These are phyloP conservation scores for Penicillium desertorum DNA, from an alignment of 495 filamentous ascomycete species.

Conservation along the genomic window DNA sequence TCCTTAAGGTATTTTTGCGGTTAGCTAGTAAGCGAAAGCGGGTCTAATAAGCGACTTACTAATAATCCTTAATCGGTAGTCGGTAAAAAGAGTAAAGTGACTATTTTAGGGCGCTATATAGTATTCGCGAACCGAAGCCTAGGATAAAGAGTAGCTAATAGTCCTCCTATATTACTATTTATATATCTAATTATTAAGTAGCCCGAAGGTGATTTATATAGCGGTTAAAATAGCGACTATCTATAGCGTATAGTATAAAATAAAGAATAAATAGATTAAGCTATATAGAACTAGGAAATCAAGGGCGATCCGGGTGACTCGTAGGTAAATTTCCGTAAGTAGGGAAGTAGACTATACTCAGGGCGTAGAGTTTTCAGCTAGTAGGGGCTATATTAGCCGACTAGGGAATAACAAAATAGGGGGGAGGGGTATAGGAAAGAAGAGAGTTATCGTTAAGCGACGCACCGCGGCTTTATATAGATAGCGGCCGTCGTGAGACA, in stretches of 20 bases:
- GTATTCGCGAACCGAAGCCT: background rate
- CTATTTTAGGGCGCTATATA: background rate
- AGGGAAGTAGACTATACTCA: slow-evolving; percentile 6
- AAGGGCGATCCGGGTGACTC: slow-evolving; percentile 4
- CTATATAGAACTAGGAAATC: background rate
- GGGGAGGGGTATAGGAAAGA: slow-evolving; percentile 6
- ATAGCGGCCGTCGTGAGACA: slow-evolving; percentile 7
- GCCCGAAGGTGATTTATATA: slow-evolving; percentile 8
- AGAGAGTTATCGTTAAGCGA: slow-evolving; percentile 7
- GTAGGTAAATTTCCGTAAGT: slow-evolving; percentile 7
- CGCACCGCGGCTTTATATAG: slow-evolving; percentile 12
- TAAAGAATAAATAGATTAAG: background rate
- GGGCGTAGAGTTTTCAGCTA: slow-evolving; percentile 2
- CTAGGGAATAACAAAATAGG: slow-evolving; percentile 1
- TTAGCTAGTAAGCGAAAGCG: slow-evolving; percentile 10
- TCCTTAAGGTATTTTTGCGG: slow-evolving; percentile 12
- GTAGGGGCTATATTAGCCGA: slow-evolving; percentile 1
- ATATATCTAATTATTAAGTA: too few species aligned
- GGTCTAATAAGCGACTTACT: slow-evolving; percentile 5
- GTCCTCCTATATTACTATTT: slow-evolving; percentile 7
- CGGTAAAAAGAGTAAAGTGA: background rate
- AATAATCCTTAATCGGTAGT: background rate
- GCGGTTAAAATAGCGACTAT: background rate
- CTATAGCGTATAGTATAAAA: background rate
- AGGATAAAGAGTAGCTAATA: background rate